Base-by-base conservation (phyloP, 805 yeast species). In the Saccharomycopsis capsularis region DNA sequence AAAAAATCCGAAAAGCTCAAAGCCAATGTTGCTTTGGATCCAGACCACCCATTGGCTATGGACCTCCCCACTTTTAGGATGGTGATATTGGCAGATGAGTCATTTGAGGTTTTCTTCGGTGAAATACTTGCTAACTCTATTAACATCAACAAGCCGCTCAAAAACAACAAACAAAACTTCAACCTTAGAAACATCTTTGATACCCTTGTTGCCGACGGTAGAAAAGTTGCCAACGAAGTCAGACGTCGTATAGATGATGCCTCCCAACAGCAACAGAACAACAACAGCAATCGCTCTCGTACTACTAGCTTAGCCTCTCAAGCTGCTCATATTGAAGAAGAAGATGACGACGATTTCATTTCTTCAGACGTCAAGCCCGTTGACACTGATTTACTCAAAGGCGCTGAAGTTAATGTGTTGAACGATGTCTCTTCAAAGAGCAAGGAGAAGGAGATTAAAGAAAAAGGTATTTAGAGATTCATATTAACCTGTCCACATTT, bases 21-120 rank as follows among this genome's bases (percentile, higher is more conserved):
- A 24, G 88, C 87, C 43, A 88, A 89, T 60, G 86, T 79, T 3
- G 96, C 95, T 0, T 67, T 88, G 35, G 86, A 88, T 60, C 96
- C 96, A 2, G 72, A 76, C 29, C 76, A 81, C 29, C 95, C 95
- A 1, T 79, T 82, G 7, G 78, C 68, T 50, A 73, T 90, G 46
- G 85, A 84, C 46, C 68, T 88, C 16, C 87, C 98, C 0, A 89
- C 96, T 0, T 91, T 91, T 67, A 71, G 98, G 54, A 91, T 91
- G 99, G 95, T 93, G 1, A 68, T 93, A 4, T 69, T 91, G 4
- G 97, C 98, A 0, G 96, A 90, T 62, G 98, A 89, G 59, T 85
- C 96, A 0, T 84, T 88, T 57, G 98, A 93, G 63, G 69, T 84
- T 37, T 79, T 91, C 53, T 93, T 93, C 66, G 73, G 86, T 13